Evolutionary conservation across 1,284 basidiomycete genomes (phyloP).

Genomic region (Ustilago loliicola): DNA sequence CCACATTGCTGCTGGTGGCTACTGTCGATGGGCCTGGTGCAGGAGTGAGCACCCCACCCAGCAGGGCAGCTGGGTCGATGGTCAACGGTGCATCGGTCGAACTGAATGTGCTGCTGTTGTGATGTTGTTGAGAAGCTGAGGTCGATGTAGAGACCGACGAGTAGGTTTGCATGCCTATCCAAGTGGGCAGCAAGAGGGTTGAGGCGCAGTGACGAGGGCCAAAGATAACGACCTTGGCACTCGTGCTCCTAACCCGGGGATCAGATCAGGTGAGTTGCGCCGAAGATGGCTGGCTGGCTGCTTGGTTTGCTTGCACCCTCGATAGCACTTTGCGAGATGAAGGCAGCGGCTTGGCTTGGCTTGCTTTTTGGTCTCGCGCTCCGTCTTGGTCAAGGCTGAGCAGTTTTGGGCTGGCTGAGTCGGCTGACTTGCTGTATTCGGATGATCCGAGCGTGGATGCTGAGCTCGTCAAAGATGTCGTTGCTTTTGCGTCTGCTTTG

Average conservation of each 20-base stretch:
- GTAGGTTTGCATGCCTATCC: slow-evolving; percentile 43
- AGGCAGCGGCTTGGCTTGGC: slow-evolving; percentile 5
- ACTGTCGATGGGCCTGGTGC: slow-evolving; percentile 9
- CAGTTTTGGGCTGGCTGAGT: not conserved
- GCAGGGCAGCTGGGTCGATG: slow-evolving; percentile 39
- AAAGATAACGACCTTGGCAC: slow-evolving; percentile 1
- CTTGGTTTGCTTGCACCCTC: not conserved
- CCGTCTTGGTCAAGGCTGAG: not conserved
- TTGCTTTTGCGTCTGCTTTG: not conserved
- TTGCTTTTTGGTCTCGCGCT: not conserved
- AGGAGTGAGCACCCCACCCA: slow-evolving; percentile 8
- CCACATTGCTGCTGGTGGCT: slow-evolving; percentile 3
- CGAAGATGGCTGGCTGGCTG: not conserved
- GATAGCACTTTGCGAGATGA: slow-evolving; percentile 8
- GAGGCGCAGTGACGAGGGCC: slow-evolving; percentile 4
- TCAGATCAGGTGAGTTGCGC: slow-evolving; percentile 1
- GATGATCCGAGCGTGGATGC: slow-evolving; percentile 17
- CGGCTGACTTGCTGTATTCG: not conserved
- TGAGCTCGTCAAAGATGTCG: not conserved
- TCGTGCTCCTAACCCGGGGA: slow-evolving; percentile 2
- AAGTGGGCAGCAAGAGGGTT: not conserved
- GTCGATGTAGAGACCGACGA: slow-evolving; percentile 27
- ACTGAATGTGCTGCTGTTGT: slow-evolving; percentile 3
- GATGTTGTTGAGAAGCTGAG: slow-evolving; percentile 6
- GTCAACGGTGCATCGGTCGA: slow-evolving; percentile 35